Evolutionary conservation across 768 basidiomycete species (phyloP), one percentile per base, ranked within the genome.

Genomic region (Guyanaporus albipodus): DNA sequence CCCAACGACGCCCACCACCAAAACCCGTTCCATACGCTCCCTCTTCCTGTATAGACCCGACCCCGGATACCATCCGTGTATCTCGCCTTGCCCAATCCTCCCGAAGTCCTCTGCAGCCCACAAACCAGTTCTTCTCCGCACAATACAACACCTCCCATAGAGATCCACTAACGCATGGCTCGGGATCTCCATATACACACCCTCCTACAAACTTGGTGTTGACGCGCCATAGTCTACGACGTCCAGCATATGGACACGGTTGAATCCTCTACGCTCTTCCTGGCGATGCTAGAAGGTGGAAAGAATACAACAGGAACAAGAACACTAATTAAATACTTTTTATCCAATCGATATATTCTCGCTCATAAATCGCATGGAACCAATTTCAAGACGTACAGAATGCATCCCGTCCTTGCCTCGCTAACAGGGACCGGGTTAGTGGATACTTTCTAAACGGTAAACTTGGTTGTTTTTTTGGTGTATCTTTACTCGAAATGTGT

Each of bases 31-130:
- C 56, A 1, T 71, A 69, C 24, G 55, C 62, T 3, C 58, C 73
- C 11, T 68, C 73, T 32, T 67, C 72, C 21, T 67, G 66, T 36
- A 49, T 65, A 9, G 72, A 72, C 46, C 62, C 70, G 21, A 62
- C 62, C 18, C 56, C 62, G 5, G 72, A 74, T 5, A 74, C 75
- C 26, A 66, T 74, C 12, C 70, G 75, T 22, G 63, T 61, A 15
- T 63, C 70, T 1, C 65, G 61, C 21, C 49, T 42, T 11, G 28
- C 36, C 14, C 57, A 41, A 15, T 26, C 52, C 4, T 43, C 60
- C 38, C 52, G 64, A 23, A 46, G 55, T n/a, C 59, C 63, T 2
- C 44, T 67, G 0, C 55, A 57, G 6, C 55, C 61, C 21, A 38
- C 66, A n/a, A 59, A 65, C 39, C 58, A 67, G 48, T 46, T 44